A percentile compares a stretch with the other conserved stretches of the same genome.
Evolutionary conservation across 768 basidiomycete genomes (phyloP).

Genomic region (Kwoniella sp.): DNA sequence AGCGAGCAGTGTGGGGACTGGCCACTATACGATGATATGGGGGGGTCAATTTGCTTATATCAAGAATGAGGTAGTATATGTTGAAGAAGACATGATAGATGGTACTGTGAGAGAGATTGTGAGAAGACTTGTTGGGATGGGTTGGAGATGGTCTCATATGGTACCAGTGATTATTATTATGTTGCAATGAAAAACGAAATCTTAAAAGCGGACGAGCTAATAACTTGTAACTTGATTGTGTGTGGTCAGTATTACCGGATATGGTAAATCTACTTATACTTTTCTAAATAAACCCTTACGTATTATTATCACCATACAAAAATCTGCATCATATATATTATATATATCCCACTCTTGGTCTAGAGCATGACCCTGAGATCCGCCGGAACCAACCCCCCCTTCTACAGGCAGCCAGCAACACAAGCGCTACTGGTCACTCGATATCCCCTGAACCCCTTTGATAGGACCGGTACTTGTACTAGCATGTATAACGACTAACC

Average conservation of each 20-base stretch:
- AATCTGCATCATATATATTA: background rate
- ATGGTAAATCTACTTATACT: background rate
- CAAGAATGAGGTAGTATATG: background rate
- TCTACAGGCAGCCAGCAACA: no score
- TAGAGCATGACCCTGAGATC: background rate
- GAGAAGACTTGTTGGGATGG: background rate
- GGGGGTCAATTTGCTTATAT: background rate
- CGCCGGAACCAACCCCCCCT: background rate
- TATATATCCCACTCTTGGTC: no score
- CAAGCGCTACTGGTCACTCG: no score
- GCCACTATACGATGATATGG: background rate
- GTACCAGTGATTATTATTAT: no score
- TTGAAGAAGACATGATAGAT: background rate
- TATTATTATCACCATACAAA: background rate
- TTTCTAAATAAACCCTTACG: background rate
- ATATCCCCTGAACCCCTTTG: no score
- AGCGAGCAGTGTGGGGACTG: background rate
- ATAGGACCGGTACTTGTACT: no score
- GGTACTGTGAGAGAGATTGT: background rate
- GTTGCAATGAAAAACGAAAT: background rate
- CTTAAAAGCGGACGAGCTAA: background rate
- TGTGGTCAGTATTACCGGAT: background rate
- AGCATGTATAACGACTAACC: no score
- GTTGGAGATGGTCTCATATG: no score
- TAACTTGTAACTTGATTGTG: background rate